Evolutionary conservation across 1,284 basidiomycete genomes (phyloP).

Genomic region (Ceratobasidium sp.): DNA sequence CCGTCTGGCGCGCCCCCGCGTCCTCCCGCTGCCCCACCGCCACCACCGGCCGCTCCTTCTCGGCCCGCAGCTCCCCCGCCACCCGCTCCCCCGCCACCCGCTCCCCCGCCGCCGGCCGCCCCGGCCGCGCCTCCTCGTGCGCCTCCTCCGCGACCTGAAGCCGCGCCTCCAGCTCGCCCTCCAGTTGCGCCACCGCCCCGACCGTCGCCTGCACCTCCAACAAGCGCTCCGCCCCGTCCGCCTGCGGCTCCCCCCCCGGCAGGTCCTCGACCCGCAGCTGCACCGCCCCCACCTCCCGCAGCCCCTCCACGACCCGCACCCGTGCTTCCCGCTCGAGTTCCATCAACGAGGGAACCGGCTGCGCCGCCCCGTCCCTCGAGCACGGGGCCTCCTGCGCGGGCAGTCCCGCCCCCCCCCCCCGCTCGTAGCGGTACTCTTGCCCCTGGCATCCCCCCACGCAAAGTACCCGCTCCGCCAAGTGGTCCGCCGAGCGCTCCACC

Average conservation of each 20-base stretch:
- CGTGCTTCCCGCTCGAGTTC: conserved; percentile 52
- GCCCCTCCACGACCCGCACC: conserved; percentile 55
- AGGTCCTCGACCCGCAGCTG: conserved; percentile 42
- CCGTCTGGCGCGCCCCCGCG: conserved; percentile 46
- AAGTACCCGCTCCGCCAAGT: conserved; percentile 58
- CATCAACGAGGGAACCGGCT: conserved; percentile 47
- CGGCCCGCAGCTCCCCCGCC: conserved; percentile 56
- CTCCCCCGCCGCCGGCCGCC: conserved; percentile 52
- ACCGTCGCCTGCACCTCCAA: conserved; percentile 53
- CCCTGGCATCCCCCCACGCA: conserved; percentile 59
- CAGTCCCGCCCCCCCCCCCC: conserved; percentile 49
- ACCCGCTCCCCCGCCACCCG: conserved; percentile 55
- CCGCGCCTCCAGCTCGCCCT: conserved; percentile 71
- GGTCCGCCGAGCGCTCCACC: conserved; percentile 58
- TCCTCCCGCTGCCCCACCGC: conserved; percentile 48
- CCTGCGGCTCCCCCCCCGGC: conserved; percentile 54
- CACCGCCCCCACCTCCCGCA: conserved; percentile 49
- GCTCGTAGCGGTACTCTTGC: conserved; percentile 44
- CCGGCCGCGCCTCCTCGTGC: conserved; percentile 52
- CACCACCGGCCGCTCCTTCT: conserved; percentile 56
- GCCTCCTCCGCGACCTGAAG: conserved; percentile 63
- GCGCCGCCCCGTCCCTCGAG: conserved; percentile 51
- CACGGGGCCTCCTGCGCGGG: conserved; percentile 51
- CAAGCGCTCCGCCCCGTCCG: conserved; percentile 35
- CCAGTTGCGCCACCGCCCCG: conserved; percentile 72